Conservation (phyloP, 169 alveolate species). For the Cryptosporidium felis region DNA sequence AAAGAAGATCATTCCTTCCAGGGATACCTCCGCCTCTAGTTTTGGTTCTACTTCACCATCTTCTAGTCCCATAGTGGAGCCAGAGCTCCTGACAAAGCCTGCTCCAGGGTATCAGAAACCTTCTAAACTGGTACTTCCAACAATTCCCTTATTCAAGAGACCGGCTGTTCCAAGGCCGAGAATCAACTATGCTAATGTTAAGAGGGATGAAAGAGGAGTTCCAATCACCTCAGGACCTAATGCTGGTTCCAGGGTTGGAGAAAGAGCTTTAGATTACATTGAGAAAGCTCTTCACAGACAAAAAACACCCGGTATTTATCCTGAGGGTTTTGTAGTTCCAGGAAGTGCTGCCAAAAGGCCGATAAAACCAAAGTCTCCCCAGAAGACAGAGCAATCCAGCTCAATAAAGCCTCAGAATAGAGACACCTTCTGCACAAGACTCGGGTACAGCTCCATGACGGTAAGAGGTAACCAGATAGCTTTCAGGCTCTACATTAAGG, state of each 20-base stretch:
- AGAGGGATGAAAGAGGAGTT: conserved; percentile 60
- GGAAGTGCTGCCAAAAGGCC: conserved; percentile 26
- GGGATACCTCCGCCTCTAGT: background rate
- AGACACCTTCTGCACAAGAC: conserved; percentile 29
- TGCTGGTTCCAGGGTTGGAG: conserved; percentile 56
- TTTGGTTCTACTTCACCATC: background rate
- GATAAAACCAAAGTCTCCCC: background rate
- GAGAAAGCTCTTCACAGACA: conserved; percentile 62
- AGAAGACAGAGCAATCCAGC: background rate
- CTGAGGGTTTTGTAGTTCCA: conserved; percentile 32
- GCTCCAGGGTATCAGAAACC: conserved; percentile 43
- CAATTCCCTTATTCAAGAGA: conserved; percentile 19
- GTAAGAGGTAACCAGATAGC: conserved; percentile 4
- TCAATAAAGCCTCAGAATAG: conserved; percentile 5
- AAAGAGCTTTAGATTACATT: conserved; percentile 32
- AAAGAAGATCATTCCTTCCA: background rate
- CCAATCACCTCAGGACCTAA: conserved; percentile 62
- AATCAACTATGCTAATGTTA: background rate
- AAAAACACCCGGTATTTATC: conserved; percentile 29
- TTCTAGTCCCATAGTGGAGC: background rate
- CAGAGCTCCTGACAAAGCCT: conserved; percentile 3
- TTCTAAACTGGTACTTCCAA: conserved; percentile 27
- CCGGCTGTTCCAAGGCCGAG: background rate
- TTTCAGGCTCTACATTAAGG: conserved; percentile 20
- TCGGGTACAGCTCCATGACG: conserved; percentile 39